These are phyloP conservation scores for Candida maltosa DNA, from an alignment of 805 yeast genomes.

Conservation along the genomic window DNA sequence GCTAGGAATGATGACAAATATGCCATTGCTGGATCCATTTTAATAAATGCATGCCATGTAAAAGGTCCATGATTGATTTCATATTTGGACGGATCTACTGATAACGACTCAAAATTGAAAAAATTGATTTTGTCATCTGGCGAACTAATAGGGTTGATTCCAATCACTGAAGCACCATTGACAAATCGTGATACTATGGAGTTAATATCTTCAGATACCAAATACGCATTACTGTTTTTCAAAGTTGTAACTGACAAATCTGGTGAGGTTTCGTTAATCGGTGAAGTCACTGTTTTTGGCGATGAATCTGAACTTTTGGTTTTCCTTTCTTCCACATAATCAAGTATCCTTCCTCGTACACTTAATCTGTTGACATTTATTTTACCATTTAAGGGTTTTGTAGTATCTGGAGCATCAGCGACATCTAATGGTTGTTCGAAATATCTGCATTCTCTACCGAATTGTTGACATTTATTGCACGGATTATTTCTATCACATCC, in stretches of 20 bases:
- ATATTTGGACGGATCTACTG: too few species aligned
- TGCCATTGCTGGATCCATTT: constrained; percentile 36
- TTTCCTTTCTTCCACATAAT: too few species aligned
- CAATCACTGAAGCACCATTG: background rate
- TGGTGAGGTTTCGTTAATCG: background rate
- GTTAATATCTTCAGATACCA: background rate
- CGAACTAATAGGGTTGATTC: too few species aligned
- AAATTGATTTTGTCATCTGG: too few species aligned
- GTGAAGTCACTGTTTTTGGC: constrained; percentile 3
- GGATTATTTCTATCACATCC: constrained; percentile 34
- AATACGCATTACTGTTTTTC: constrained; percentile 8
- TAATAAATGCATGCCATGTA: constrained; percentile 44
- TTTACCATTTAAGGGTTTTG: too few species aligned
- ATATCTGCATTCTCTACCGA: constrained; percentile 13
- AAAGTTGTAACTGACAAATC: constrained; percentile 6
- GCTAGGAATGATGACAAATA: constrained; percentile 9
- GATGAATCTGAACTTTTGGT: too few species aligned
- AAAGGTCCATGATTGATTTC: constrained; percentile 50
- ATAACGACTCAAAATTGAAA: too few species aligned
- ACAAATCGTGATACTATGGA: too few species aligned
- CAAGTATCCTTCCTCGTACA: too few species aligned
- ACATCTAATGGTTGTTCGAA: constrained; percentile 18
- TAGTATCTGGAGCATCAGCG: too few species aligned
- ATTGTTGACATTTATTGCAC: constrained; percentile 30
- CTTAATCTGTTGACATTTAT: too few species aligned